phyloP scores from a whole-genome alignment of 495 filamentous ascomycete species.

The Aspergillus haitiensis region DNA sequence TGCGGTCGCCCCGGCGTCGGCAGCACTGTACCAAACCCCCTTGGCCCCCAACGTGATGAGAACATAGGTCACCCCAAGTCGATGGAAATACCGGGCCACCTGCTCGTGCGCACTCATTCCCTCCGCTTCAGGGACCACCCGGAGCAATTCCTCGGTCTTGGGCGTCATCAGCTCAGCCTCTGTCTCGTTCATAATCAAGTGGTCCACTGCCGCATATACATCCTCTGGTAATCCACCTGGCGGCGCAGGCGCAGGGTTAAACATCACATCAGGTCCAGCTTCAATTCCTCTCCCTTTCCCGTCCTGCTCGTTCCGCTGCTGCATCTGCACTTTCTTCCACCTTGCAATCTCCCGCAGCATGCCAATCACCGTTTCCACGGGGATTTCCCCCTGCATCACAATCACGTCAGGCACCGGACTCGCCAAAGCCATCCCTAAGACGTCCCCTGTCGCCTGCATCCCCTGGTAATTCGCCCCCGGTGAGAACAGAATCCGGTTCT shows the following conservation, averaged over 20 bases:
- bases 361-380: slow-evolving; percentile 65
- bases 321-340: slow-evolving; percentile 44
- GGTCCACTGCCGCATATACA: slow-evolving; percentile 68
- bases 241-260: slow-evolving; percentile 86
- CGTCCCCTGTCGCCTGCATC: slow-evolving; percentile 42
- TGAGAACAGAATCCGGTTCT: slow-evolving; percentile 83
- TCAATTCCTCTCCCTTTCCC: slow-evolving; percentile 48
- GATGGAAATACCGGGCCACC: slow-evolving; percentile 60
- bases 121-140: slow-evolving; percentile 38
- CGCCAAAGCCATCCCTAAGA: slow-evolving; percentile 40
- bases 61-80: slow-evolving; percentile 68
- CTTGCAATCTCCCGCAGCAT: slow-evolving; percentile 50
- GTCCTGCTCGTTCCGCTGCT: slow-evolving; percentile 48
- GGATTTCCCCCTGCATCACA: slow-evolving; percentile 89
- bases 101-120: slow-evolving; percentile 50
- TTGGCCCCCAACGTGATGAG: slow-evolving; percentile 80
- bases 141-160: slow-evolving; percentile 36
- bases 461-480: slow-evolving; percentile 75
- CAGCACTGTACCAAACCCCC: slow-evolving; percentile 63
- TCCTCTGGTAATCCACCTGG: slow-evolving; percentile 59
- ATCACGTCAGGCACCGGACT: slow-evolving; percentile 60
- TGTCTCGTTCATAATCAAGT: slow-evolving; percentile 87
- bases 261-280: slow-evolving; percentile 55
- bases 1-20: slow-evolving; percentile 36
- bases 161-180: slow-evolving; percentile 74